A percentile compares a stretch with the other conserved stretches of the same genome.
phyloP scores from a whole-genome alignment of 2,329 filamentous ascomycete genomes.

The Keithomyces neogunnii region DNA sequence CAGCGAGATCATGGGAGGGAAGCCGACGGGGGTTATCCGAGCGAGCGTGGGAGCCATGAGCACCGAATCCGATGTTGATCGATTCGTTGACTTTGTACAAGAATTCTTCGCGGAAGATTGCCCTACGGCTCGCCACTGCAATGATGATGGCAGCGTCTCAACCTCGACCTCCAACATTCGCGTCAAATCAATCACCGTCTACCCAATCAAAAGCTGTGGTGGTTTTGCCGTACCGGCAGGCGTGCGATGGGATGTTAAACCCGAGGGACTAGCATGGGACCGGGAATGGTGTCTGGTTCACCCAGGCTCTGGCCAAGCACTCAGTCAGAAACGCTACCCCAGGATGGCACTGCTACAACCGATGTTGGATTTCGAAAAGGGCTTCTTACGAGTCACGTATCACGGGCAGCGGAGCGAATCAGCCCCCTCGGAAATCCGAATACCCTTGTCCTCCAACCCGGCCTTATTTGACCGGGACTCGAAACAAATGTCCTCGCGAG shows the following conservation, averaged over 20 bases:
- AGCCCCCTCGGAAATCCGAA: constrained; percentile 25
- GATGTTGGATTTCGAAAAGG: constrained; percentile 58
- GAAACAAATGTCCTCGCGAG: constrained; percentile 48
- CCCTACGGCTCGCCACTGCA: neutral
- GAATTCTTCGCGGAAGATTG: constrained; percentile 50
- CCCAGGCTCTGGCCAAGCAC: constrained; percentile 69
- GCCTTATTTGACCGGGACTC: constrained; percentile 37
- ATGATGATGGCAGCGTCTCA: no score
- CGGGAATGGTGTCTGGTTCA: constrained; percentile 95
- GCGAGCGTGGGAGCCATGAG: constrained; percentile 89
- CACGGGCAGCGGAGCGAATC: constrained; percentile 20
- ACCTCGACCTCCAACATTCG: constrained; percentile 9
- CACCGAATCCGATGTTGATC: constrained; percentile 62
- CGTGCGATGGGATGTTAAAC: constrained; percentile 64
- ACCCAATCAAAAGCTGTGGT: constrained; percentile 91
- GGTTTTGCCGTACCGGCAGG: constrained; percentile 61
- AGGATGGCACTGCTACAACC: constrained; percentile 81
- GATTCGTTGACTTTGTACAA: constrained; percentile 61
- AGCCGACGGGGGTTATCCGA: constrained; percentile 80
- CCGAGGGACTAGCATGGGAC: constrained; percentile 87
- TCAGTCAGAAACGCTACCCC: constrained; percentile 85
- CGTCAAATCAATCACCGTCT: constrained; percentile 64
- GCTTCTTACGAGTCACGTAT: constrained; percentile 55
- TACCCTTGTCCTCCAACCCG: constrained; percentile 63
- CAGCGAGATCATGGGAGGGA: constrained; percentile 72